Percentiles rank a stretch among this genome's conserved stretches.
These are phyloP conservation scores for Tolypocladium ophioglossoides DNA, from an alignment of 2,329 filamentous ascomycete species.

Conservation along the genomic window DNA sequence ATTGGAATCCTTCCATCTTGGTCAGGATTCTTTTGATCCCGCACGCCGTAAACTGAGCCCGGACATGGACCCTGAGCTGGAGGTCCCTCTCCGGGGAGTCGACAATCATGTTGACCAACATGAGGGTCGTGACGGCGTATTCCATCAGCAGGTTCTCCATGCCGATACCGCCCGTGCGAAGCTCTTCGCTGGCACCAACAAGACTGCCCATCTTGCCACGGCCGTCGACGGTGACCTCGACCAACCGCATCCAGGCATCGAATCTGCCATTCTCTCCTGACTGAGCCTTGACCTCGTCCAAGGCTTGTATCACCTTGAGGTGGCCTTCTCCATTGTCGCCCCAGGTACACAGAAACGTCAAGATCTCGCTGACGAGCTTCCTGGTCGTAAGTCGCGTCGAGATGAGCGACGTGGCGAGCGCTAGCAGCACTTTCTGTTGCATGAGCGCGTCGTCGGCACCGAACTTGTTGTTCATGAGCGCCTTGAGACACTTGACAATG, in stretches of 20 bases:
- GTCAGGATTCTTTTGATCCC: conserved; percentile 87
- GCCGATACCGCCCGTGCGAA: conserved; percentile 89
- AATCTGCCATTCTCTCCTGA: conserved; percentile 91
- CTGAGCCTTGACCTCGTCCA: conserved; percentile 82
- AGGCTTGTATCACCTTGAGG: conserved; percentile 82
- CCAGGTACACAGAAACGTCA: conserved; percentile 96
- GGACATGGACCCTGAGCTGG: conserved; percentile 84
- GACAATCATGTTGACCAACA: conserved; percentile 93
- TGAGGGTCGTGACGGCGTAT: conserved; percentile 89
- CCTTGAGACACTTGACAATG: conserved; percentile 94
- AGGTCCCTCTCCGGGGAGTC: conserved; percentile 84
- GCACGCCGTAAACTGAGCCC: conserved; percentile 91
- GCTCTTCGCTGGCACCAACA: conserved; percentile 92
- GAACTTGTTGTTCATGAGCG: conserved; percentile 98
- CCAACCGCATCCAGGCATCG: conserved; percentile 96
- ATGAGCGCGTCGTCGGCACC: conserved; percentile 89
- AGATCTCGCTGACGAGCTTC: conserved; percentile 89
- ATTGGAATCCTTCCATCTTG: conserved; percentile 98
- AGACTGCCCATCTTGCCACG: conserved; percentile 98
- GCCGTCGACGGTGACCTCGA: conserved; percentile 93
- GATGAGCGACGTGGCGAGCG: conserved; percentile 75
- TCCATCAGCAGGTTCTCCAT: conserved; percentile 99
- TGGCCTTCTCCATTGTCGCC: conserved; percentile 74
- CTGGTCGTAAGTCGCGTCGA: conserved; percentile 83
- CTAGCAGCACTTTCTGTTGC: conserved; percentile 83